These are phyloP conservation scores for Aegle marmelos DNA, from an alignment of 345 rosid species.

Conservation along the genomic window DNA sequence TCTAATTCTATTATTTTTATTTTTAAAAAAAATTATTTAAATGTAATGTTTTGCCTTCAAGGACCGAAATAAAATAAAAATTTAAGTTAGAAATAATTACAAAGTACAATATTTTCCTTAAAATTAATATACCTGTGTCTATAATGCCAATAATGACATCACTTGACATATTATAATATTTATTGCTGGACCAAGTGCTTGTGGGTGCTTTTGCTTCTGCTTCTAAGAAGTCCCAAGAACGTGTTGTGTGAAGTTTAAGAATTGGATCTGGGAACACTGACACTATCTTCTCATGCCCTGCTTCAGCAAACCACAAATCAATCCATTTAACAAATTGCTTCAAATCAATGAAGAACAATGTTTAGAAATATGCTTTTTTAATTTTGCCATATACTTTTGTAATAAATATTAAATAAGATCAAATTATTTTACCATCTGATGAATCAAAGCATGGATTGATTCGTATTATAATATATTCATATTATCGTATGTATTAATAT, in stretches of 20 bases:
- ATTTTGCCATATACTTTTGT: neutral
- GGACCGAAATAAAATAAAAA: neutral
- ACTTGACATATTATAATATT: slow-evolving; percentile 20
- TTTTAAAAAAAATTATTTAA: no score
- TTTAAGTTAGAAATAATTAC: no score
- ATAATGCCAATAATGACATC: slow-evolving; percentile 65
- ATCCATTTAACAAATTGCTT: no score
- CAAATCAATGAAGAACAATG: no score
- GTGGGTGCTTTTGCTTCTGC: slow-evolving; percentile 3
- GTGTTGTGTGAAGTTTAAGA: slow-evolving; percentile 71
- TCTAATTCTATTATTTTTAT: no score
- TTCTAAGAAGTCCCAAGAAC: slow-evolving; percentile 81
- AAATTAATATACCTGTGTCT: slow-evolving; percentile 41
- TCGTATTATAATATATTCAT: no score
- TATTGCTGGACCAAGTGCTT: slow-evolving; percentile 7
- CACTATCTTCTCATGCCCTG: slow-evolving; percentile 56
- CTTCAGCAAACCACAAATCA: neutral
- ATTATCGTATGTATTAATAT: no score
- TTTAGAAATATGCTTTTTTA: no score
- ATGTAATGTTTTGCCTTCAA: neutral
- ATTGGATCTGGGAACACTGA: slow-evolving; percentile 63
- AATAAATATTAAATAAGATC: no score
- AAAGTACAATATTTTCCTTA: neutral
- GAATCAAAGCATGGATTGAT: neutral
- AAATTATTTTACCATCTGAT: no score